Base-by-base conservation (phyloP, 345 rosid genomes). In the Murraya paniculata region DNA sequence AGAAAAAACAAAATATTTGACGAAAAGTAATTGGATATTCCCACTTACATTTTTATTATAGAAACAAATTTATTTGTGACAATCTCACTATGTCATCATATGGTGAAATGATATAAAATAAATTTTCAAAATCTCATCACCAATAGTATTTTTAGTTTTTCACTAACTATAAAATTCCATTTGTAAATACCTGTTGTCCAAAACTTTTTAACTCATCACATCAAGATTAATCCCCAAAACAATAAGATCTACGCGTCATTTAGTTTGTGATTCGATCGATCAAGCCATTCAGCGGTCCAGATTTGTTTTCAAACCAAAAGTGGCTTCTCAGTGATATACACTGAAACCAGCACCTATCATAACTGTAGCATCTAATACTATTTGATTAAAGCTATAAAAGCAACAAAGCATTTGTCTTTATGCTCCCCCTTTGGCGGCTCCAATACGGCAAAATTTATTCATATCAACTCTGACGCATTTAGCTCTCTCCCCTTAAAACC, bases 401-500 rank as follows among this genome's bases (percentile, higher is more conserved):
- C 64, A 31, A 4, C 64, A 16, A 16, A 76, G 64, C 72, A 50
- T 0, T 0, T 8, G 27, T 1, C 21, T 24, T 66, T 14, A 16
- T 33, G 72, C 55, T 31, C 3, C 45, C 33, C 4, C 24, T 64
- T 64, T 50, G 78, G 78, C 78, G 72, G 79, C 79, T 76, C 73
- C 2, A 4, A 0, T 31, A 41, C 57, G 35, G 56, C 71, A n/a
- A 65, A 65, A 14, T 18, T 21, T 28, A 1, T 41, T 19, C 48
- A 8, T 61, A n/a, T 16, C n/a, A 16, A n/a, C 62, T 38, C 22
- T 67, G 21, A 56, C 56, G 81, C 86, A 73, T 62, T 39, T 24
- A 0, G 56, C 9, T 27, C 55, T 74, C 75, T 36, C 28, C 60
- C 21, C 66, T 28, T 61, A 50, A 84, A 88, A 85, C 88, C 88